Percentiles rank a stretch among this genome's conserved stretches.
These are phyloP conservation scores for Vanderwaltozyma tropicalis DNA, from an alignment of 805 yeast genomes.

Conservation along the genomic window DNA sequence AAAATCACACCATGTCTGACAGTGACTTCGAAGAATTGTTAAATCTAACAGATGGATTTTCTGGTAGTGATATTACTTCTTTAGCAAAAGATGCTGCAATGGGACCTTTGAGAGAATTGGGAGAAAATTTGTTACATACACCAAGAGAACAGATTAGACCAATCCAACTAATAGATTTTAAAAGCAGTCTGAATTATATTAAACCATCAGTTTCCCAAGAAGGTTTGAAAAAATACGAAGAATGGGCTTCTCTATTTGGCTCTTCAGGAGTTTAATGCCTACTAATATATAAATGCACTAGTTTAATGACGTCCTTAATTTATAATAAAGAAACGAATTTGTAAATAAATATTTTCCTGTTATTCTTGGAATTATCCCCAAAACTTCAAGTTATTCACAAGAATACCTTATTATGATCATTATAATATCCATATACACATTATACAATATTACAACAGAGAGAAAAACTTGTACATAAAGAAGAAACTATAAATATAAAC, in stretches of 20 bases:
- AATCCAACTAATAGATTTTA: constrained; percentile 61
- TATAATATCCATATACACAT: constrained; percentile 2
- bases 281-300: too few relatives aligned
- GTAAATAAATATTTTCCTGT: too few relatives aligned
- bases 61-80: constrained; percentile 92
- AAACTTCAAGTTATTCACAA: too few relatives aligned
- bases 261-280: constrained; percentile 79
- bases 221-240: constrained; percentile 69
- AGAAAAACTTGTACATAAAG: not conserved
- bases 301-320: not conserved
- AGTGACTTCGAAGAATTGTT: constrained; percentile 53
- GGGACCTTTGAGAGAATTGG: constrained; percentile 89
- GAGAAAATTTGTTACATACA: constrained; percentile 64
- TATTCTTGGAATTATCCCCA: not conserved
- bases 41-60: constrained; percentile 64
- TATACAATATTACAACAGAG: not conserved
- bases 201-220: constrained; percentile 83
- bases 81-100: constrained; percentile 94
- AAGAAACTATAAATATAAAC: not conserved
- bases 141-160: constrained; percentile 72
- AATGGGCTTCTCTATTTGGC: constrained; percentile 82
- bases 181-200: constrained; percentile 62
- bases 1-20: constrained; percentile 57
- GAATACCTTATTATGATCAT: constrained; percentile 1
- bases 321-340: too few relatives aligned